Evolutionary conservation across 2,329 filamentous ascomycete species (phyloP), one percentile per base, ranked within the genome.

Genomic region (Epichloe sp.): DNA sequence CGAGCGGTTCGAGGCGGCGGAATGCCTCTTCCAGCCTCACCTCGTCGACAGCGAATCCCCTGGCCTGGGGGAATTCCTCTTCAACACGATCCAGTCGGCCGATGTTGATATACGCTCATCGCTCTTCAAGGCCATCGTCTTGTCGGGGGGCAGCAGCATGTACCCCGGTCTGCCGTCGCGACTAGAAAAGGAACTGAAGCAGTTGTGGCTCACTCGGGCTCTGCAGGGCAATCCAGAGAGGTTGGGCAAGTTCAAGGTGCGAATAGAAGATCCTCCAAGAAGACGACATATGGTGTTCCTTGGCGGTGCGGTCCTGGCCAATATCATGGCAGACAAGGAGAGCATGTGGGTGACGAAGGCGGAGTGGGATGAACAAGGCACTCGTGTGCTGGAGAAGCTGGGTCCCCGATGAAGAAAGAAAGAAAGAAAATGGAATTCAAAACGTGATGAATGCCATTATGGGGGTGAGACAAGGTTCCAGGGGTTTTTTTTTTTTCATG

Each of bases 241-340:
- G 58, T 70, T 98, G 63, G 88, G 81, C 82, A 98, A 97, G 82
- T 98, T 98, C 79, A 98, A 97, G 80, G 91, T 98, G 58, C 82
- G 93, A 68, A 97, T 98, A 75, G 93, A 98, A 69, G 93, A 98
- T 68, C 93, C 93, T 48, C 93, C 93, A 36, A 80, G 93, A 71
- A 81, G 93, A 73, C 80, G 91, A 70, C 93, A 98, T 75, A 97
- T 98, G 90, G 93, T 98, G n/a, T 97, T 98, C 78, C 72, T 98
- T 51, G 93, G 93, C 53, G 93, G 93, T 60, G 93, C 93, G 26
- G 93, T 98, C 56, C 75, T 98, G 62, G 93, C 93, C 60, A 97
- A 97, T 67, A 94, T 98, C 69, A 97, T 98, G 86, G 90, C 93
- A 44, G 90, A 97, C 72, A 97, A 96, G 74, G 88, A 96, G 68